A percentile compares a stretch with the other conserved stretches of the same genome.
These are phyloP conservation scores for Simplicillium sp. DNA, from an alignment of 2,329 filamentous ascomycete species.

Conservation along the genomic window DNA sequence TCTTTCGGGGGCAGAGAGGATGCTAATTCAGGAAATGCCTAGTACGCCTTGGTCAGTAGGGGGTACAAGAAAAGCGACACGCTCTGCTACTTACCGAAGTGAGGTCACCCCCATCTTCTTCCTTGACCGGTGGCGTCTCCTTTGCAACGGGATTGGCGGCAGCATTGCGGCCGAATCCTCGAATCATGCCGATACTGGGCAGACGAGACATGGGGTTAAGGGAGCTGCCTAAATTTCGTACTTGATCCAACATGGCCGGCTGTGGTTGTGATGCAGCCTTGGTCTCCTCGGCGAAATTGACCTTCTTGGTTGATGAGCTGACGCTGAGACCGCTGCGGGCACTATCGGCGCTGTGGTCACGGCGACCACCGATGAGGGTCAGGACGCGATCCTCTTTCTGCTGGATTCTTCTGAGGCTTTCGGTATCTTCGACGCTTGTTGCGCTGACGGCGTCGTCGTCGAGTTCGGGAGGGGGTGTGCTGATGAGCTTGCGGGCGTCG, in stretches of 20 bases:
- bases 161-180: conserved; percentile 59
- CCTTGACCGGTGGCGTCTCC: conserved; percentile 25
- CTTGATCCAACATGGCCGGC: conserved; percentile 65
- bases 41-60: conserved; percentile 2
- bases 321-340: conserved; percentile 53
- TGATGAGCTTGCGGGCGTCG: conserved; percentile 83
- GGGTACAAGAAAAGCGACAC: conserved; percentile 2
- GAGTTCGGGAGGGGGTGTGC: conserved; percentile 56
- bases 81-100: conserved; percentile 37
- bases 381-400: conserved; percentile 55
- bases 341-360: conserved; percentile 74
- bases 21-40: conserved; percentile 55
- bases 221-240: conserved; percentile 70
- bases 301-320: conserved; percentile 46
- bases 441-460: conserved; percentile 55
- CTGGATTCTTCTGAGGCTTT: conserved; percentile 16
- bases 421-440: conserved; percentile 30
- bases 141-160: conserved; percentile 27
- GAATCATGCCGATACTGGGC: conserved; percentile 62
- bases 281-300: conserved; percentile 37
- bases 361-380: conserved; percentile 61
- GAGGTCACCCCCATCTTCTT: conserved; percentile 44
- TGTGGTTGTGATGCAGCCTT: conserved; percentile 22
- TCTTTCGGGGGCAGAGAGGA: conserved; percentile 45
- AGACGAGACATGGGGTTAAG: conserved; percentile 78